phyloP scores from a whole-genome alignment of 306 rosid genomes.

The Arachis stenosperma region DNA sequence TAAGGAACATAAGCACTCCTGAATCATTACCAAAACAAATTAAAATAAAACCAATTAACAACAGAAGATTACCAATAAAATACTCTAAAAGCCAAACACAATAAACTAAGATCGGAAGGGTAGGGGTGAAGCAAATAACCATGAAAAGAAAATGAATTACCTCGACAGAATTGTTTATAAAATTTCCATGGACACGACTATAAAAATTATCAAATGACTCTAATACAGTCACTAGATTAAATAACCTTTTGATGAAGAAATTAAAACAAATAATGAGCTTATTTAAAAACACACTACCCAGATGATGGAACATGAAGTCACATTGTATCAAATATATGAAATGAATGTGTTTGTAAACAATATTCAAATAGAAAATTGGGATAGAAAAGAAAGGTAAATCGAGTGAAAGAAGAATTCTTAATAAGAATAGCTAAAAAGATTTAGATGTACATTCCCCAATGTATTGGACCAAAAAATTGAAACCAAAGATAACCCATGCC shows the following conservation, averaged over 20 bases:
- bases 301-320: no score
- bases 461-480: no score
- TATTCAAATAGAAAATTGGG: no score
- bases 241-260: background rate
- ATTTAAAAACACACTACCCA: no score
- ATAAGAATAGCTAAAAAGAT: no score
- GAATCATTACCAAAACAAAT: conserved; percentile 45
- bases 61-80: conserved; percentile 34
- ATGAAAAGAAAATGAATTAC: conserved; percentile 6
- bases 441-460: no score
- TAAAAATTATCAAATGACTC: background rate
- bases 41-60: conserved; percentile 28
- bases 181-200: background rate
- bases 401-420: no score
- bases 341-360: no score
- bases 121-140: background rate
- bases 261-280: no score
- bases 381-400: no score
- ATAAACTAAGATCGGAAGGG: background rate
- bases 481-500: no score
- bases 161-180: background rate
- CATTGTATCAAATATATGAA: no score
- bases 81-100: conserved; percentile 23
- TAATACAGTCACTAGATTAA: background rate
- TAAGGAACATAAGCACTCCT: conserved; percentile 88